phyloP scores from a whole-genome alignment of 352 stramenopile species.

The Pilasporangium apinafurcum region DNA sequence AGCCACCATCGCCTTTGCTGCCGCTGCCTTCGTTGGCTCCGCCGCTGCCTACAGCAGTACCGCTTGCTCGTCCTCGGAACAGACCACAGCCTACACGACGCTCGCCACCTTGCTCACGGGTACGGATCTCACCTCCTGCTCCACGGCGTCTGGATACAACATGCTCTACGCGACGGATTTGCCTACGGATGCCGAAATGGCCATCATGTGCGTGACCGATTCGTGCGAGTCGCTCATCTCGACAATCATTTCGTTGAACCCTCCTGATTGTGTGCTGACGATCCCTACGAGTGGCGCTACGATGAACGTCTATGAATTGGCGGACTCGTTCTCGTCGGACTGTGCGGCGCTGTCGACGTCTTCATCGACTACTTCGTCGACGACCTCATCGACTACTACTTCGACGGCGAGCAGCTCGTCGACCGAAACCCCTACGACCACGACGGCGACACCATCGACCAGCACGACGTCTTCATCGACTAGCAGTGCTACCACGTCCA shows the following conservation, averaged over 20 bases:
- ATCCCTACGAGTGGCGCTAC: slow-evolving; percentile 27
- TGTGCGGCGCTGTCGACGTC: no score
- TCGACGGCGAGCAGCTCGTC: no score
- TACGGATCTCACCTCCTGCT: slow-evolving; percentile 12
- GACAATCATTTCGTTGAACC: slow-evolving; percentile 16
- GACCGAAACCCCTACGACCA: no score
- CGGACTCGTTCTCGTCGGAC: no score
- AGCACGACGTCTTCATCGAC: no score
- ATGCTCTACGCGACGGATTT: slow-evolving; percentile 22
- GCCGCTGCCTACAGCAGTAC: no score
- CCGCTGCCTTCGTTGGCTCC: slow-evolving; percentile 14
- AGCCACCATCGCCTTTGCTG: slow-evolving; percentile 17
- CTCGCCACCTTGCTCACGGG: slow-evolving; percentile 12
- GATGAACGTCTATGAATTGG: slow-evolving; percentile 33
- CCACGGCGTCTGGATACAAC: slow-evolving; percentile 21
- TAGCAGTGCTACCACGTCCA: no score
- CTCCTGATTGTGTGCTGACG: slow-evolving; percentile 24
- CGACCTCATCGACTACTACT: no score
- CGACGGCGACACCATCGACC: no score
- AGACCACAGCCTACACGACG: slow-evolving; percentile 13
- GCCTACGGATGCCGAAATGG: slow-evolving; percentile 20
- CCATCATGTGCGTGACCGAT: slow-evolving; percentile 25
- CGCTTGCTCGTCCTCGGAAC: slow-evolving; percentile 10
- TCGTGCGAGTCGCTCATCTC: slow-evolving; percentile 26
- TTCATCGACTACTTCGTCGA: no score